Percentiles rank a stretch among this genome's conserved stretches.
phyloP scores from a whole-genome alignment of 331 rosid genomes.

The Acacia pycnantha region DNA sequence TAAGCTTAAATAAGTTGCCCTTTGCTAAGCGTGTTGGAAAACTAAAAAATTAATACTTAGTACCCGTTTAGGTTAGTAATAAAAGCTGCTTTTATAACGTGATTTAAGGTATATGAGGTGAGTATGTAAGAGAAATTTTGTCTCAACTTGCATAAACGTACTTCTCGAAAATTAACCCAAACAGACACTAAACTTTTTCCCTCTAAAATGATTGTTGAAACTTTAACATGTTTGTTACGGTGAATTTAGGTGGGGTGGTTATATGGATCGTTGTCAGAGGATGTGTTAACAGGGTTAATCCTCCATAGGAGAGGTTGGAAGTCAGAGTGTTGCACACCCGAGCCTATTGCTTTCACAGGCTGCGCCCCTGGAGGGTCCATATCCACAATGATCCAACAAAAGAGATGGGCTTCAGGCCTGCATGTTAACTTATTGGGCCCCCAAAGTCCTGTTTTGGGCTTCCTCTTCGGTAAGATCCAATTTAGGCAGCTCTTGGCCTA shows the following conservation, averaged over 20 bases:
- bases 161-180: no score
- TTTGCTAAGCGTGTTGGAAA: no score
- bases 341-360: constrained; percentile 68
- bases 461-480: constrained; percentile 50
- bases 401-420: constrained; percentile 69
- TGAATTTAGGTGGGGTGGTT: constrained; percentile 56
- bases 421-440: constrained; percentile 52
- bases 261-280: constrained; percentile 69
- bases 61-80: no score
- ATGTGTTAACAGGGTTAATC: constrained; percentile 52
- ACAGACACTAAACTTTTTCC: no score
- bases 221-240: neutral
- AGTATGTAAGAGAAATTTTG: no score
- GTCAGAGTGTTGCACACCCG: constrained; percentile 42
- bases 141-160: no score
- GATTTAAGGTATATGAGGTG: no score
- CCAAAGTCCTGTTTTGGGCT: constrained; percentile 49
- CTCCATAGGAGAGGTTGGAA: constrained; percentile 74
- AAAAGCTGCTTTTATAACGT: no score
- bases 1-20: neutral
- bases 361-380: constrained; percentile 53
- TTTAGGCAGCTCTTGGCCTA: constrained; percentile 49
- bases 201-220: neutral
- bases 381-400: constrained; percentile 52
- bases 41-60: no score